Base-by-base conservation (phyloP, 345 rosid genomes). In the Luvunga scandens region DNA sequence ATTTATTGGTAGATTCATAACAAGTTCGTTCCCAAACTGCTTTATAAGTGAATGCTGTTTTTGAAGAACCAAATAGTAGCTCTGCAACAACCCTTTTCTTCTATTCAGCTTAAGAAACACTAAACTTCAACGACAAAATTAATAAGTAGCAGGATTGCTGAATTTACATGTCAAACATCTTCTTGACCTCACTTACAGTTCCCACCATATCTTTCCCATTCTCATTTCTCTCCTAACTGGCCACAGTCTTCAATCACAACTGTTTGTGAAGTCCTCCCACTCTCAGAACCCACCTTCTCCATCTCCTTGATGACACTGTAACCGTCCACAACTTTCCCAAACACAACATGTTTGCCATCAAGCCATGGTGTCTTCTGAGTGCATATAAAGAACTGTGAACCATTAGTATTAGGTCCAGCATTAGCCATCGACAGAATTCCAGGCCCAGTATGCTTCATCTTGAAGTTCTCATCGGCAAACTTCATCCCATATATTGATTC, bases 351-450 rank as follows among this genome's bases (percentile, higher is more conserved):
- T 84, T 93, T 95, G 42, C 95, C 93, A 50, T 95, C 97, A 4
- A 93, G 95, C 98, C 98, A 91, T 0, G 88, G 2, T 5, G 98
- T 92, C 83, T 86, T 89, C 42, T 80, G 91, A 0, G 97, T 93
- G 71, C 98, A 93, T 31, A 93, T 92, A n/a, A 95, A 95, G 85
- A 95, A 95, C 84, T 95, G 98, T 64, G 97, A 93, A 5, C 98
- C 93, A 64, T 90, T 91, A 0, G 93, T 90, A 86, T 91, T 77
- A 5, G 91, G 87, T 27, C 97, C 97, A 9, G 97, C 34, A 77
- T 94, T 93, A 38, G 97, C 97, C 97, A 91, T 92, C 4, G 97
- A 93, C 34, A 93, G 84, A 57, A 89, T 45, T 18, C 97, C 98
- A 7, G 90, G 90, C 2, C 88, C 92, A 0, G 93, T 86, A 33